Conservation (phyloP, 2,329 filamentous ascomycete genomes). For the Colletotrichum sp. region DNA sequence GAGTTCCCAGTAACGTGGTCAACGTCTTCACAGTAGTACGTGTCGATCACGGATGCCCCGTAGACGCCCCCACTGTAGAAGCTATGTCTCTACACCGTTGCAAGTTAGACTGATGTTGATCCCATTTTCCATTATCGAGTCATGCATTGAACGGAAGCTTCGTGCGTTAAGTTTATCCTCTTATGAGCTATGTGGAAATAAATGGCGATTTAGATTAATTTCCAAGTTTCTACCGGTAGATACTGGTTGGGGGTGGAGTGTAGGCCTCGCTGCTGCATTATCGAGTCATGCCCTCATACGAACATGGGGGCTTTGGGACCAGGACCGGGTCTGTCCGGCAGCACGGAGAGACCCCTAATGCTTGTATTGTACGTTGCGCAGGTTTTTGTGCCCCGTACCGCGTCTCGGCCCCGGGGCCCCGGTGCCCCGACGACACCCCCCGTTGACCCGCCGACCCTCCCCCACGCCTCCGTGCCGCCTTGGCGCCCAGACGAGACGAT, state of each 20-base stretch:
- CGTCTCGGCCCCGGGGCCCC: neutral
- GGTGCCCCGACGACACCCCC: neutral
- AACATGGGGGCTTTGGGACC: neutral
- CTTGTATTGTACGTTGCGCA: neutral
- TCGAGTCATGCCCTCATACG: neutral
- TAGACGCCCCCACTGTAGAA: neutral
- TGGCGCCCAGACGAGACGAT: neutral
- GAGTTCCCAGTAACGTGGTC: neutral
- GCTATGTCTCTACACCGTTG: neutral
- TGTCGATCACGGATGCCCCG: neutral
- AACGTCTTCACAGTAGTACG: neutral
- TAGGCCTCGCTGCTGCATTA: neutral
- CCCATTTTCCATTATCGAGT: neutral
- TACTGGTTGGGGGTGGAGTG: neutral
- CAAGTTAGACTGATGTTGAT: neutral
- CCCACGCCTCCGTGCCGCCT: neutral
- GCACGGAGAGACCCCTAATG: neutral
- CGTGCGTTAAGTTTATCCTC: neutral
- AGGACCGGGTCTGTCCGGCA: neutral
- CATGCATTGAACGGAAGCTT: neutral
- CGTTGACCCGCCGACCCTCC: neutral
- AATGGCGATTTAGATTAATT: neutral
- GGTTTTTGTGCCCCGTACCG: neutral
- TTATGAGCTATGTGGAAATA: neutral
- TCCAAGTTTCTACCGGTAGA: neutral